Percentiles rank a stretch among this genome's conserved stretches.
Evolutionary conservation across 768 basidiomycete genomes (phyloP).

Genomic region (Leccinum boreale): DNA sequence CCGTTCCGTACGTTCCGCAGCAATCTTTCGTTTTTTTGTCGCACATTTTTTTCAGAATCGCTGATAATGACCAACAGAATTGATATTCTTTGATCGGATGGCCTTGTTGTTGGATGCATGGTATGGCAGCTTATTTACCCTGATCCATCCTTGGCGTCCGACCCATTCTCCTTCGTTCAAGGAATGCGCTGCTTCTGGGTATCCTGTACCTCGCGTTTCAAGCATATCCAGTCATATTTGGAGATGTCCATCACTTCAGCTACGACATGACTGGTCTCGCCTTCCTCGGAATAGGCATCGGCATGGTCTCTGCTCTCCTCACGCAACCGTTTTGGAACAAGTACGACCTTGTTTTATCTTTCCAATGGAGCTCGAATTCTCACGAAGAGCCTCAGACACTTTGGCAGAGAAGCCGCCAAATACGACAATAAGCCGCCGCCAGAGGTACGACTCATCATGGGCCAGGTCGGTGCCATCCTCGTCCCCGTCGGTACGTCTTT

Average conservation of each 20-base stretch:
- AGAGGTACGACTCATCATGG: slow-evolving; percentile 64
- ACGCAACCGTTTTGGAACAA: slow-evolving; percentile 48
- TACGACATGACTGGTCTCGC: slow-evolving; percentile 46
- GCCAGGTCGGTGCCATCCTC: slow-evolving; percentile 63
- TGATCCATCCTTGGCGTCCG: background rate
- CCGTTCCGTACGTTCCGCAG: slow-evolving; percentile 60
- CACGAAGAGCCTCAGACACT: slow-evolving; percentile 30
- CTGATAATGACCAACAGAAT: slow-evolving; percentile 36
- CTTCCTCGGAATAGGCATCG: slow-evolving; percentile 51
- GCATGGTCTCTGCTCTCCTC: slow-evolving; percentile 38
- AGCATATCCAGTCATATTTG: slow-evolving; percentile 54
- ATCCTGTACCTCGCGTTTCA: slow-evolving; percentile 53
- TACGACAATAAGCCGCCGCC: slow-evolving; percentile 53
- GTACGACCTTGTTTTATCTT: slow-evolving; percentile 7
- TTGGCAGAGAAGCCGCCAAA: slow-evolving; percentile 34
- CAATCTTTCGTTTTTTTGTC: background rate
- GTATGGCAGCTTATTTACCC: slow-evolving; percentile 34
- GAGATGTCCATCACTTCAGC: slow-evolving; percentile 47
- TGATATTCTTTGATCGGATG: slow-evolving; percentile 71
- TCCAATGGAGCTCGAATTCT: background rate
- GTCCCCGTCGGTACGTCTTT: slow-evolving; percentile 51
- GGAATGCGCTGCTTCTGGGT: slow-evolving; percentile 40
- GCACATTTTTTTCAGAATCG: background rate
- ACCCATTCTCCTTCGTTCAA: slow-evolving; percentile 9
- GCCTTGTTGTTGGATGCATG: slow-evolving; percentile 68